These are phyloP conservation scores for Macadamia integrifolia DNA, from an alignment of 164 flowering plant genomes.

Conservation along the genomic window DNA sequence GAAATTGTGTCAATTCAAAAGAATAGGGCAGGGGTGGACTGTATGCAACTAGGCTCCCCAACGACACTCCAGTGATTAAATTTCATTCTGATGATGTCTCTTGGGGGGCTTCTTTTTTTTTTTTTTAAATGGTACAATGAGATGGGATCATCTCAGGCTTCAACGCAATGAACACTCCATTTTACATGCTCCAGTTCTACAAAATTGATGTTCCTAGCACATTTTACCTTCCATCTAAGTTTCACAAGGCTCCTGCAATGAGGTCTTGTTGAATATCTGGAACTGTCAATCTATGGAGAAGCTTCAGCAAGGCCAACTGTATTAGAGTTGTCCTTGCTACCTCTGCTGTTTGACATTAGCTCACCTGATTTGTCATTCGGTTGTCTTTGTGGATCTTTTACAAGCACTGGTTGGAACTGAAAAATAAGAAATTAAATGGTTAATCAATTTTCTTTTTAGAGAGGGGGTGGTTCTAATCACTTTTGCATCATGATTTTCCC, in stretches of 20 bases:
- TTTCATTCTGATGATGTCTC: too few species aligned
- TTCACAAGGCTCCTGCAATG: not conserved
- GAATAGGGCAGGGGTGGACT: too few species aligned
- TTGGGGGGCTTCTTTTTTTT: too few species aligned
- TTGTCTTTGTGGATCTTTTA: conserved; percentile 37
- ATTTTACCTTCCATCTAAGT: not conserved
- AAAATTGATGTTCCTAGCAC: not conserved
- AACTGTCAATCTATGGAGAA: conserved; percentile 32
- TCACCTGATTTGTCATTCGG: conserved; percentile 32
- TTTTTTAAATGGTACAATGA: not conserved
- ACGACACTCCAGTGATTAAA: too few species aligned
- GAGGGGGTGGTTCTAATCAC: not conserved
- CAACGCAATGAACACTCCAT: not conserved
- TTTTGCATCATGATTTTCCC: not conserved
- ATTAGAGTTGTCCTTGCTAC: conserved; percentile 25
- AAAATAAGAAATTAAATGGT: not conserved
- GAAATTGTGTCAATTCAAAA: too few species aligned
- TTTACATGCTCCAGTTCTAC: not conserved
- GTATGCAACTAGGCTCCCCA: too few species aligned
- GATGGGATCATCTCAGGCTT: not conserved
- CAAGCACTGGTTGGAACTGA: conserved; percentile 72
- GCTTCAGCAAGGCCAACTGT: conserved; percentile 41
- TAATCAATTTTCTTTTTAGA: not conserved
- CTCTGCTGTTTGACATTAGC: conserved; percentile 26
- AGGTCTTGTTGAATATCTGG: conserved; percentile 13